Percentiles rank a stretch among this genome's conserved stretches.
These are phyloP conservation scores for Termitomyces sp. DNA, from an alignment of 768 basidiomycete genomes.

Conservation along the genomic window DNA sequence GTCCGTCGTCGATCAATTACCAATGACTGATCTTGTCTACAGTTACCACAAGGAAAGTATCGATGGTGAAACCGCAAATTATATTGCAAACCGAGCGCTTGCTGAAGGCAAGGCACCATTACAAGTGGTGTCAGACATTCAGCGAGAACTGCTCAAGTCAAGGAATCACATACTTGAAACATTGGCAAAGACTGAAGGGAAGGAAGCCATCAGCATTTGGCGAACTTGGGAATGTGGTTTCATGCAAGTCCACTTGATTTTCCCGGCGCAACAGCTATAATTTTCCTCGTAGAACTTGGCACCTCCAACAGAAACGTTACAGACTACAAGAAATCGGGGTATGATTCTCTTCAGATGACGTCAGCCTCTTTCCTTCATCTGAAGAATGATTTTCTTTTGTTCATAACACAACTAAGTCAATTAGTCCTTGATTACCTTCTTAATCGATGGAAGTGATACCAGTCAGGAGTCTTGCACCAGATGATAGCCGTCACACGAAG, in stretches of 20 bases:
- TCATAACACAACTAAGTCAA: too few relatives aligned
- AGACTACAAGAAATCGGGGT: background rate
- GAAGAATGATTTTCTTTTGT: too few relatives aligned
- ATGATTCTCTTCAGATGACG: too few relatives aligned
- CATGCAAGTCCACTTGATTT: background rate
- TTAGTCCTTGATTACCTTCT: too few relatives aligned
- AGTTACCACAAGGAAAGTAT: slow-evolving; percentile 3
- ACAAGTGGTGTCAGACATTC: slow-evolving; percentile 9
- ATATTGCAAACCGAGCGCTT: slow-evolving; percentile 9
- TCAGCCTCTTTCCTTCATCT: too few relatives aligned
- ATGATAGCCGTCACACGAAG: too few relatives aligned
- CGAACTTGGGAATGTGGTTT: background rate
- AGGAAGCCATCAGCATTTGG: background rate
- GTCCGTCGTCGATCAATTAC: background rate
- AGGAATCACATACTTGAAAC: slow-evolving; percentile 1
- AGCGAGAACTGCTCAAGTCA: background rate
- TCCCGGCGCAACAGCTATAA: background rate
- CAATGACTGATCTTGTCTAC: background rate
- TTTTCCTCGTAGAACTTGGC: background rate
- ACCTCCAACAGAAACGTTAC: background rate
- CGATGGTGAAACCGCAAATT: background rate
- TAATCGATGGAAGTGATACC: too few relatives aligned
- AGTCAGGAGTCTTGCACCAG: too few relatives aligned
- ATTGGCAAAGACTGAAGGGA: background rate
- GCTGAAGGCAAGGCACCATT: slow-evolving; percentile 1